These are phyloP conservation scores for Dioscorea cayenensis DNA, from an alignment of 116 monocot genomes.

Conservation along the genomic window DNA sequence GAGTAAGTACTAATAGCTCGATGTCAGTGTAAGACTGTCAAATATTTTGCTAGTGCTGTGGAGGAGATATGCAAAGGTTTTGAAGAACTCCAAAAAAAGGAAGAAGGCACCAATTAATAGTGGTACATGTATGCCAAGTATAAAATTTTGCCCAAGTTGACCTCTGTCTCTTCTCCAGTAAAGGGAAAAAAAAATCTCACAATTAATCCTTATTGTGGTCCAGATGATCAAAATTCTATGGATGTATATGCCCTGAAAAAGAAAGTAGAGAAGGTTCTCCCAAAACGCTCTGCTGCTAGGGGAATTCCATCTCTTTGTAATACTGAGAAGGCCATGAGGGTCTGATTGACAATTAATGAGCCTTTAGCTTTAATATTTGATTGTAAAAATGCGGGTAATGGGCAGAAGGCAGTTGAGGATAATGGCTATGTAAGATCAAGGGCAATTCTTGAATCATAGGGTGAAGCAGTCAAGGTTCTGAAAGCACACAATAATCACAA, in stretches of 20 bases:
- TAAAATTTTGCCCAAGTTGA: conserved; percentile 7
- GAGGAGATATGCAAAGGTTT: conserved; percentile 80
- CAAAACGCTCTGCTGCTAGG: conserved; percentile 6
- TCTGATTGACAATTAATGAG: background rate
- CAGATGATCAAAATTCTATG: background rate
- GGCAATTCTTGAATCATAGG: conserved; percentile 7
- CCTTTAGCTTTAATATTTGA: conserved; percentile 1
- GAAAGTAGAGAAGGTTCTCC: background rate
- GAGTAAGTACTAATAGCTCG: conserved; percentile 57
- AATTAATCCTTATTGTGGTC: conserved; percentile 8
- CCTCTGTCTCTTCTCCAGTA: background rate
- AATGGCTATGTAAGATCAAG: conserved; percentile 12
- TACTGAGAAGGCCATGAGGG: conserved; percentile 3
- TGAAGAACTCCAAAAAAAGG: conserved; percentile 38
- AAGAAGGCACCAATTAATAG: conserved; percentile 21
- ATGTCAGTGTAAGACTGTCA: conserved; percentile 58
- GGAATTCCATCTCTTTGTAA: conserved; percentile 4
- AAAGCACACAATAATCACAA: conserved; percentile 10
- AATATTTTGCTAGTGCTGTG: conserved; percentile 73
- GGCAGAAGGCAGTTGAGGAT: conserved; percentile 9
- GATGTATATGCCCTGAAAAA: conserved; percentile 4
- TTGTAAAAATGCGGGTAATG: conserved; percentile 10
- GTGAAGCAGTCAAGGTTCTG: conserved; percentile 3
- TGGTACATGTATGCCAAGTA: conserved; percentile 1
- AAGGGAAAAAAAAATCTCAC: conserved; percentile 5